Conservation (phyloP, 306 rosid species). For the Arachis stenosperma region DNA sequence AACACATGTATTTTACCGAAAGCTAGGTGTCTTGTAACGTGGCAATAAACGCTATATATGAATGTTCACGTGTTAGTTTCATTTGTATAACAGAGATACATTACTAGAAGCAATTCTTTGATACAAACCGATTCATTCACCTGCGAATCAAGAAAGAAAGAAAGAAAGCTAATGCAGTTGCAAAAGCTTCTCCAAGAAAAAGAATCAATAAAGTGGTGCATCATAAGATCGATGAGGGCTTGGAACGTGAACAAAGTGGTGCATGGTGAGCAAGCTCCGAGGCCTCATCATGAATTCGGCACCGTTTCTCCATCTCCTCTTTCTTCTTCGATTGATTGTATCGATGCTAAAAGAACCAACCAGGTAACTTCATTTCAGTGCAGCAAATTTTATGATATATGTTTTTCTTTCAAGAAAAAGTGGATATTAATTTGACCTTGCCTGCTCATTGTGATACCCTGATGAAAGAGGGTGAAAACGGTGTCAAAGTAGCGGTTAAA, state of each 20-base stretch:
- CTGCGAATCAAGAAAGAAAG: too few species aligned
- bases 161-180: too few species aligned
- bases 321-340: slow-evolving; percentile 33
- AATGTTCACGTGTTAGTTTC: too few species aligned
- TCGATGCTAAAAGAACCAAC: neutral
- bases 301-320: slow-evolving; percentile 53
- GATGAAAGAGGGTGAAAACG: neutral
- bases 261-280: slow-evolving; percentile 56
- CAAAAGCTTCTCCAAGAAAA: too few species aligned
- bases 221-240: slow-evolving; percentile 51
- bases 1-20: too few species aligned
- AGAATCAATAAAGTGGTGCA: slow-evolving; percentile 1
- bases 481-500: neutral
- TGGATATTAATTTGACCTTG: neutral
- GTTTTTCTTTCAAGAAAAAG: neutral
- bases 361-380: neutral
- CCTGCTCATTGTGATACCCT: too few species aligned
- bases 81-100: too few species aligned
- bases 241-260: slow-evolving; percentile 57
- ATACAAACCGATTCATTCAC: too few species aligned
- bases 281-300: slow-evolving; percentile 61
- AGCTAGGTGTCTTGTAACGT: too few species aligned
- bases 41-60: too few species aligned
- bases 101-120: too few species aligned
- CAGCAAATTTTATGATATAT: too few species aligned